Conservation (phyloP, 2,329 filamentous ascomycete species). For the Hypoxylon sp. region DNA sequence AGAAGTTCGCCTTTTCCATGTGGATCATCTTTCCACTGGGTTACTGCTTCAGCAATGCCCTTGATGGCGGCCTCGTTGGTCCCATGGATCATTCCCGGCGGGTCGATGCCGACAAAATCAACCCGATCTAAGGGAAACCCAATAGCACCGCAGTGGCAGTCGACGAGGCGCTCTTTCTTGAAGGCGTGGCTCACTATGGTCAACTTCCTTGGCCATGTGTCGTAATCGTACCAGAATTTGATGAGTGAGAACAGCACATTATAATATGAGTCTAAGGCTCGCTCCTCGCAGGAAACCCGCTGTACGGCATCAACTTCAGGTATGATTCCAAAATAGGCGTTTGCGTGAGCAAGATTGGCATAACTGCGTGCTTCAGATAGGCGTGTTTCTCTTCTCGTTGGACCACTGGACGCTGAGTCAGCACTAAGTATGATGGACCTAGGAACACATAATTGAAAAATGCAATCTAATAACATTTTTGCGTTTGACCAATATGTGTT, state of each 20-base stretch:
- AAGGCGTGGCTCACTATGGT: slow-evolving; percentile 80
- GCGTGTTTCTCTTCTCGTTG: slow-evolving; percentile 71
- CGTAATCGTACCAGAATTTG: slow-evolving; percentile 67
- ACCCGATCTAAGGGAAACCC: slow-evolving; percentile 65
- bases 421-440: neutral
- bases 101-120: slow-evolving; percentile 75
- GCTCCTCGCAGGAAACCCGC: slow-evolving; percentile 74
- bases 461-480: neutral
- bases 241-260: slow-evolving; percentile 84
- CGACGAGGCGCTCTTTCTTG: slow-evolving; percentile 74
- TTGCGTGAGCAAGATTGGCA: slow-evolving; percentile 64
- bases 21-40: slow-evolving; percentile 67
- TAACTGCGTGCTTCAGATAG: slow-evolving; percentile 77
- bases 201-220: slow-evolving; percentile 69
- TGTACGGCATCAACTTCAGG: slow-evolving; percentile 26
- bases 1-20: slow-evolving; percentile 65
- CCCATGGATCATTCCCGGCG: slow-evolving; percentile 62
- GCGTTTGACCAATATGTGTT: neutral
- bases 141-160: slow-evolving; percentile 76
- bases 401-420: slow-evolving; percentile 63
- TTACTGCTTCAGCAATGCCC: slow-evolving; percentile 61
- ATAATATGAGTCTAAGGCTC: slow-evolving; percentile 87
- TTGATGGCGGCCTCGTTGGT: slow-evolving; percentile 59
- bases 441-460: neutral
- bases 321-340: slow-evolving; percentile 63